Base-by-base conservation (phyloP, 345 rosid genomes). In the Eucalyptus camaldulensis region DNA sequence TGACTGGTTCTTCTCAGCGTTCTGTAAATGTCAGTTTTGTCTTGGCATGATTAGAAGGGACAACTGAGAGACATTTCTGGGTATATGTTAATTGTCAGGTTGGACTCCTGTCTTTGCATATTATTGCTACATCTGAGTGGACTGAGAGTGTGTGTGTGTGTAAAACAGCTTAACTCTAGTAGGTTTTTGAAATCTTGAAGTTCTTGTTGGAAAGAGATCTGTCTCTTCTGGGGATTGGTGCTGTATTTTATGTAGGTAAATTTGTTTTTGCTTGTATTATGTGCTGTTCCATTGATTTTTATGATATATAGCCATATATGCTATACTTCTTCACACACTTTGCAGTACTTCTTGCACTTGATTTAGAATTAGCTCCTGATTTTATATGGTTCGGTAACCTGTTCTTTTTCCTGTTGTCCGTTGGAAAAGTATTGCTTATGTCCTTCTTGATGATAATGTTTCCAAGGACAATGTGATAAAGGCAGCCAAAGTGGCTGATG, bases 401-500 rank as follows among this genome's bases (percentile, higher is more conserved):
- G 96, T 96, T 88, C 99, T 97, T 88, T 97, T 97, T 89, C 95
- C 98, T 47, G 93, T 94, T 94, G 45, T 96, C 99, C 25, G 95
- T 96, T 88, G 98, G 97, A 97, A 96, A 92, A 97, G 95, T 90
- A 96, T 97, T 90, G 99, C 98, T 44, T 96, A 94, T 92, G 99
- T 99, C 89, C 97, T 95, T 89, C 99, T 99, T 12, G 97, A 96
- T 92, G 96, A 94, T 85, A 86, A 93, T 47, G 97, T 97, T 86
- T 97, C 98, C 83, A 96, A 96, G 92, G 95, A 96, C 50, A 94
- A 96, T 88, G 95, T 96, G 88, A 94, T 97, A 89, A 95, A 94
- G 93, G 99, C 99, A 58, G 98, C 99, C 89, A 96, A 96, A 92
- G 97, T 96, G 80, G 97, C 98, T 90, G 96, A 97, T 92, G 99